Conservation (phyloP, 2,329 filamentous ascomycete genomes). For the Aspergillus carbonarius region DNA sequence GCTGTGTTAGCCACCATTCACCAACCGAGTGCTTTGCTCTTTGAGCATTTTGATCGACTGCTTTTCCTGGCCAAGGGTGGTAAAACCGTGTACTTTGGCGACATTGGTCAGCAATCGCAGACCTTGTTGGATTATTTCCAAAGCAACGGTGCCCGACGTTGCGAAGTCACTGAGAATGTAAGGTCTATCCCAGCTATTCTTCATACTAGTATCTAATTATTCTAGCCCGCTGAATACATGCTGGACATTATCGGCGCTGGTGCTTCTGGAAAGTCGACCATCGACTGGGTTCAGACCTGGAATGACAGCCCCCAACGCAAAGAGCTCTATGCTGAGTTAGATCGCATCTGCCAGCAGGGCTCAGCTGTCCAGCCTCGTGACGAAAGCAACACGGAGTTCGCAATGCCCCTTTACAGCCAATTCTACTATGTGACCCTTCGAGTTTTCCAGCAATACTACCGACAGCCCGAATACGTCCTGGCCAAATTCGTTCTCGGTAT, state of each 20-base stretch:
- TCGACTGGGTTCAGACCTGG: conserved; percentile 56
- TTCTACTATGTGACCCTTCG: conserved; percentile 64
- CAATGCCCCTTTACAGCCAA: conserved; percentile 68
- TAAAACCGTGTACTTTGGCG: conserved; percentile 64
- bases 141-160: conserved; percentile 58
- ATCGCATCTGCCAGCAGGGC: conserved; percentile 10
- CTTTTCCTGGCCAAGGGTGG: conserved; percentile 63
- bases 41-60: conserved; percentile 71
- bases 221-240: conserved; percentile 68
- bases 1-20: conserved; percentile 92
- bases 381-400: conserved; percentile 67
- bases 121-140: conserved; percentile 62
- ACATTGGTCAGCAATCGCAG: conserved; percentile 58
- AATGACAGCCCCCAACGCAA: conserved; percentile 54
- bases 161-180: conserved; percentile 49
- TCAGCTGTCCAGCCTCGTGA: conserved; percentile 6
- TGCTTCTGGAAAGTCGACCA: conserved; percentile 56
- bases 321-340: conserved; percentile 46
- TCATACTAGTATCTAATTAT: neutral
- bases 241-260: conserved; percentile 55
- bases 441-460: conserved; percentile 86
- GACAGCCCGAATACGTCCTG: conserved; percentile 81
- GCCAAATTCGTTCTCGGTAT: conserved; percentile 58
- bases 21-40: conserved; percentile 86
- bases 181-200: conserved; percentile 45